Evolutionary conservation across 2,329 filamentous ascomycete species (phyloP).

Genomic region (Phyllosticta capitalensis): DNA sequence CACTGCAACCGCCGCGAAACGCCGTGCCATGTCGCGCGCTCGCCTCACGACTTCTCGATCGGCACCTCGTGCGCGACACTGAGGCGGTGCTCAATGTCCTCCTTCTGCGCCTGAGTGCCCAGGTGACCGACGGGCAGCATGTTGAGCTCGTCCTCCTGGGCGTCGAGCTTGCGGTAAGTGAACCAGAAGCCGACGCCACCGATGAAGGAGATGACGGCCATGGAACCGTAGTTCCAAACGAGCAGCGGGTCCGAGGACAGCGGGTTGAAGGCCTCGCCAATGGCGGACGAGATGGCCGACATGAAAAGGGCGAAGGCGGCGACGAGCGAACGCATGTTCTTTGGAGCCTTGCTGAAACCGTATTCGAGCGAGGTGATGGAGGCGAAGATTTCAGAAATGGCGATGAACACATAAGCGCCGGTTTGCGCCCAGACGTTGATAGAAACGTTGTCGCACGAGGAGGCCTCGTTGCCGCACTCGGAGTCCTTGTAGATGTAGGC

Average conservation of each 20-base stretch:
- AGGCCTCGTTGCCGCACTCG: conserved; percentile 35
- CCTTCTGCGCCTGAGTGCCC: conserved; percentile 19
- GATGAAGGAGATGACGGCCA: conserved; percentile 27
- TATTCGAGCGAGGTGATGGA: conserved; percentile 64
- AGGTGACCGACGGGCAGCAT: conserved; percentile 29
- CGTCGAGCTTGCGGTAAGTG: conserved; percentile 24
- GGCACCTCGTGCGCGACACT: conserved; percentile 3
- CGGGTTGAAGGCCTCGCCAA: conserved; percentile 16
- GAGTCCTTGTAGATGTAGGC: conserved; percentile 37
- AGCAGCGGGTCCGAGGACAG: conserved; percentile 17
- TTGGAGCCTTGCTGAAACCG: conserved; percentile 63
- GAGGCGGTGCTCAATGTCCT: conserved; percentile 21
- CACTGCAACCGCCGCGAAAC: not conserved
- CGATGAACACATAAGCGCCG: conserved; percentile 45
- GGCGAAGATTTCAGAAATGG: conserved; percentile 52
- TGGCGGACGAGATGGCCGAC: conserved; percentile 18
- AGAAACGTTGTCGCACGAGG: conserved; percentile 44
- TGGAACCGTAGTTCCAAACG: conserved; percentile 23
- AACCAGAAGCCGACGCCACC: conserved; percentile 25
- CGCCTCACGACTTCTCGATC: not conserved
- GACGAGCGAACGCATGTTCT: conserved; percentile 46
- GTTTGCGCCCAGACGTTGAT: conserved; percentile 48
- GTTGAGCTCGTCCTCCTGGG: conserved; percentile 28
- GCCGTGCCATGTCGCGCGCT: not conserved
- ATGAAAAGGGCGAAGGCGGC: conserved; percentile 28